Base-by-base conservation (phyloP, 192 early-diverging fungal species). In the Backusella psychrophila region DNA sequence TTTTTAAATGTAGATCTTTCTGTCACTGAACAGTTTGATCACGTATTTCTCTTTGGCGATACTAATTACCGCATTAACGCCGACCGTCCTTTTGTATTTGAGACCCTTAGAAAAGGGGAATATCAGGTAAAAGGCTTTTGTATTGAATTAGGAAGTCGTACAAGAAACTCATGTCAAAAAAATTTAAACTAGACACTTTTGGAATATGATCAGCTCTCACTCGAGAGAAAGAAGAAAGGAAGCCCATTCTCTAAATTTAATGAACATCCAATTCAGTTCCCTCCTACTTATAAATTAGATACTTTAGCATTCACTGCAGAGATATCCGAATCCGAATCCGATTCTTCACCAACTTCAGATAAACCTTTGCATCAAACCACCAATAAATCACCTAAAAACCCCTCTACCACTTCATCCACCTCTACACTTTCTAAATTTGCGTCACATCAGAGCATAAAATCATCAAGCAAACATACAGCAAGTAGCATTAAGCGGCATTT, bases 281-380 rank as follows among this genome's bases (percentile, higher is more conserved):
- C 80, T 17, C 94, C 94, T 4, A 93, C 93, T 7, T 95, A 93
- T 84, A 96, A 96, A 80, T 92, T 91, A 82, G 93, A 96, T 79
- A 56, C 75, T 63, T 63, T 63, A 63, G 56, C 26, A 63, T 63
- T 63, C 56, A 63, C 0, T 63, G 56, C 56, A 63, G 56, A 63
- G 56, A 26, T 23, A 63, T 63, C 56, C 56, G 56, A 63, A 29
- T 63, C 56, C 56, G 56, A 63, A 29, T 63, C 56, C 21, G 56
- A 63, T 63, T 63, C 56, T 15, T 63, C 56, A 29, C 56, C 56
- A 12, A 26, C 23, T 21, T 63, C 56, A 26, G 56, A 63, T 29
- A 12, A 23, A 29, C 11, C 26, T 29, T 29, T 63, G n/a, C 56
- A 63, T 23, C 21, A 23, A 63, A 29, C 0, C 9, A 63, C 56